Base-by-base conservation (phyloP, 2,329 filamentous ascomycete genomes). In the Epichloe typhina region DNA sequence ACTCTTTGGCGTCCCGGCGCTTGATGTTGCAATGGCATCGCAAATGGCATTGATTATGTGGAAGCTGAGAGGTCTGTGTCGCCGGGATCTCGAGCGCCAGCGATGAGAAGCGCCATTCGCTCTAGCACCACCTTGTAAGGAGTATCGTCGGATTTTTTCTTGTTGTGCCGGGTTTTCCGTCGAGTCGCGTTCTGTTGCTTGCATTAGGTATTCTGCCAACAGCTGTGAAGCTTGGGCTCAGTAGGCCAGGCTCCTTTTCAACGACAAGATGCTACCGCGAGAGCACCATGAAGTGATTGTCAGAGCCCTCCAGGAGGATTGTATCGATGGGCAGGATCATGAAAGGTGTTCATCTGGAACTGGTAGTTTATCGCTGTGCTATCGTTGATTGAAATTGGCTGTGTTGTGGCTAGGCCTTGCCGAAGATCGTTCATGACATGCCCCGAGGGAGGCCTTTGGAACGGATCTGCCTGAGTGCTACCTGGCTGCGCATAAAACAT, bases 341-440 rank as follows among this genome's bases (percentile, higher is more conserved):
- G 54, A 33, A 59, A 62, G 5, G 56, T 48, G 23, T 55, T 57
- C 55, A 63, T 57, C 7, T 60, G 50, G 12, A 61, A 57, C 7
- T 54, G 57, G 49, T 62, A 62, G 35, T 54, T 55, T 48, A 62
- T 50, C 5, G 54, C 47, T n/a, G 59, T 50, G 33, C 57, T 56
- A 33, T 50, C 52, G 39, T 61, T 58, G 35, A 54, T 54, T 7
- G 54, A 43, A 42, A 59, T 54, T 19, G 58, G 49, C 53, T 46
- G 62, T 45, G 33, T 56, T 57, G 51, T 47, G 17, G 37, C 37
- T 23, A 56, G 21, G 9, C 21, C 17, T 35, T 60, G 58, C 9
- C 58, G 55, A 2, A 59, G 56, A 21, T 59, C 59, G 35, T 57
- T 57, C 17, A 62, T 35, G 49, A 63, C 50, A 31, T 61, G 38